Evolutionary conservation across 2,329 filamentous ascomycete genomes (phyloP), one percentile per base, ranked within the genome.

Genomic region (Alternaria incomplexa): DNA sequence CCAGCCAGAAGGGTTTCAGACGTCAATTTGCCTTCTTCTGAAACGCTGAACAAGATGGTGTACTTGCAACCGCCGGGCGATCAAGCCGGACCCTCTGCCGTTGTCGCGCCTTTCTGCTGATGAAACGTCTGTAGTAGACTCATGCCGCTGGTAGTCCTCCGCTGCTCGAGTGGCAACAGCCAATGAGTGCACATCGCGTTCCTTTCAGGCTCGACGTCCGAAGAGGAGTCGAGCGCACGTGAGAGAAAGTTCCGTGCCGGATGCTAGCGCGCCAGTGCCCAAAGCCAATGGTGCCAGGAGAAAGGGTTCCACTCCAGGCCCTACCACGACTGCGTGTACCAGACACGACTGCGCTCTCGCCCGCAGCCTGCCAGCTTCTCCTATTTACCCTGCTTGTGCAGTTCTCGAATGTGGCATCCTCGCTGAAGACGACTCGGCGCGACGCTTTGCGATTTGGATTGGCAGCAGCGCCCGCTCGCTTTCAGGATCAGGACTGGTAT

Each of bases 1-100:
- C 66, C 64, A 68, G 65, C 47, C 60, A 48, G 67, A 58, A 58
- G 68, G 36, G 76, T 77, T 77, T 78, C 76, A 76, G 70, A 63
- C 50, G 53, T 57, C 45, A 52, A 56, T 63, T 67, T 70, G 65
- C 51, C 68, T 64, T 44, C 40, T 46, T 44, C 69, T 78, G 76
- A 78, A 78, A 78, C 76, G 66, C 67, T 71, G 58, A 62, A 32
- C n/a, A 58, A 61, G 54, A 54, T 54, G 28, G 30, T 48, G 44
- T 53, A 58, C 43, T 53, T 46, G 55, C 65, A 69, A 62, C 58
- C 65, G 70, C 68, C 60, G 61, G 43, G 40, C 58, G 58, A 43
- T 40, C 48, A 56, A 44, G 43, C 48, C 61, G 58, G 62, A 30
- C 56, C 30, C 50, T 44, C n/a, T 52, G 30, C 44, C 52, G 69